Conservation (phyloP, 164 flowering plant species). For the Berberis vulgaris region DNA sequence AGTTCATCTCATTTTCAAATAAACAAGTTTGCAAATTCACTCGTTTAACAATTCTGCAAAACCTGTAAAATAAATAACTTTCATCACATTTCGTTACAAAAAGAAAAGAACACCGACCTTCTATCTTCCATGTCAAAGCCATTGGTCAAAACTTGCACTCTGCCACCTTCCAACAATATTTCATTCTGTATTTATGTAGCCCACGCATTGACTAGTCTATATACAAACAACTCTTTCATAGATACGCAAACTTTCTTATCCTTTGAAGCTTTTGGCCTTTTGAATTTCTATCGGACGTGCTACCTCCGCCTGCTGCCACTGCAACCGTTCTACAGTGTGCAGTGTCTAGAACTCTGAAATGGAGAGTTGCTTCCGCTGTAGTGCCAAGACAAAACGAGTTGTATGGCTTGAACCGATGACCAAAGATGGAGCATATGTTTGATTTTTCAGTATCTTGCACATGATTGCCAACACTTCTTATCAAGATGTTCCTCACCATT, state of each 20-base stretch:
- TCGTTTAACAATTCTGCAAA: no score
- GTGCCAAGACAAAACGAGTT: not conserved
- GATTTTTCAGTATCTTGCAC: no score
- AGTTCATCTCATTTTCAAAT: no score
- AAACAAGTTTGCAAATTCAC: no score
- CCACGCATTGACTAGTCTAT: no score
- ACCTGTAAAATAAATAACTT: no score
- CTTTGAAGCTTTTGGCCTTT: not conserved
- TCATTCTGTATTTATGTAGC: no score
- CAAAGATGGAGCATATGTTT: no score
- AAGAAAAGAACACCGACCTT: no score
- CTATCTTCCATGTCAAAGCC: no score
- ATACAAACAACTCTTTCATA: not conserved
- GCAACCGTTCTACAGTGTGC: not conserved
- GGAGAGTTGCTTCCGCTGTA: not conserved
- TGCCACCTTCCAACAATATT: not conserved
- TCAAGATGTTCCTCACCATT: slow-evolving; percentile 21
- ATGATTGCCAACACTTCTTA: not conserved
- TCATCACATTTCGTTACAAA: no score
- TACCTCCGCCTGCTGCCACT: not conserved
- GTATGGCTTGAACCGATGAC: not conserved
- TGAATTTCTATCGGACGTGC: not conserved
- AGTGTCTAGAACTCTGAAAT: no score
- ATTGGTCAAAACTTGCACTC: not conserved
- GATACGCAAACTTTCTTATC: not conserved